A percentile compares a stretch with the other conserved stretches of the same genome.
Conservation (phyloP, 495 filamentous ascomycete genomes). For the Wilcoxina mikolae region DNA sequence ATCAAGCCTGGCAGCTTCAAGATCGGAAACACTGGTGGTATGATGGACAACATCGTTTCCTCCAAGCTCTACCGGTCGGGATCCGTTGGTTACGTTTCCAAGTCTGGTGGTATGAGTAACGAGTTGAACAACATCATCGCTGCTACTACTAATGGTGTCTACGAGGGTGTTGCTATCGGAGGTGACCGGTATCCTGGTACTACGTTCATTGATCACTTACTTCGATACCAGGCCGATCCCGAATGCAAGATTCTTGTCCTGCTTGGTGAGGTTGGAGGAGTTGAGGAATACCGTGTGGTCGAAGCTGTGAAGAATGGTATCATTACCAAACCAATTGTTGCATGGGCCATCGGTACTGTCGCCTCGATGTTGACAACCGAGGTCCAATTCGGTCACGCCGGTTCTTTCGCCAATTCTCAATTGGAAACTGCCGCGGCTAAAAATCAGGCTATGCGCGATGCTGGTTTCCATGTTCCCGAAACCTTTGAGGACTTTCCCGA, state of each 20-base stretch:
- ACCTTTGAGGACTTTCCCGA: conserved; percentile 92
- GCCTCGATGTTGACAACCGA: conserved; percentile 99
- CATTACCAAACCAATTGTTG: conserved; percentile 96
- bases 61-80: conserved; percentile 99
- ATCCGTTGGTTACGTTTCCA: conserved; percentile 97
- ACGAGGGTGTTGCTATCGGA: conserved; percentile 97
- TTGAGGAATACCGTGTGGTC: conserved; percentile 98
- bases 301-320: conserved; percentile 86
- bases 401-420: conserved; percentile 96
- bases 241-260: conserved; percentile 93
- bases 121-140: conserved; percentile 99
- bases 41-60: conserved; percentile 99
- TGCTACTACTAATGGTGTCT: conserved; percentile 89
- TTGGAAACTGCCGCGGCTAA: conserved; percentile 91
- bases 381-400: conserved; percentile 98
- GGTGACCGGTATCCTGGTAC: conserved; percentile 97
- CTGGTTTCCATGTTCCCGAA: conserved; percentile 83
- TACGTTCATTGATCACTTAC: conserved; percentile 96
- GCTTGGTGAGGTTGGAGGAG: conserved; percentile 95
- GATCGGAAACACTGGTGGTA: conserved; percentile 99
- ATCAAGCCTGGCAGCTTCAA: conserved; percentile 99
- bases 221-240: conserved; percentile 87
- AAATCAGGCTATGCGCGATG: conserved; percentile 92
- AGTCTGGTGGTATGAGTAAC: conserved; percentile 99
- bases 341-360: conserved; percentile 98